phyloP scores from a whole-genome alignment of 2,329 filamentous ascomycete species.

The Ascochyta rabiei region DNA sequence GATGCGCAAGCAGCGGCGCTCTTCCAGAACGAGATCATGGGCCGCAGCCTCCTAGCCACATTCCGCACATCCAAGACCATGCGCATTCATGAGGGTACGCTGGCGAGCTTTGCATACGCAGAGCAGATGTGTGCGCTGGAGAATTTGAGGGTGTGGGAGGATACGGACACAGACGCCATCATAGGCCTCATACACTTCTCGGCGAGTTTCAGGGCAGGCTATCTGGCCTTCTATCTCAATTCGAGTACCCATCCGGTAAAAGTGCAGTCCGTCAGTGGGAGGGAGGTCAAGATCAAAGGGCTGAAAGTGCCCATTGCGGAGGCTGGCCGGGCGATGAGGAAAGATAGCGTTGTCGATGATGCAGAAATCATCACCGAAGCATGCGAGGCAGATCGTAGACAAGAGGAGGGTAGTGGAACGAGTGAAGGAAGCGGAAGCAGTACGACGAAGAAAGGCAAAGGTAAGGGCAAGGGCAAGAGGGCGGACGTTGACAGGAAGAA shows the following conservation, averaged over 20 bases:
- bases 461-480: slow-evolving; percentile 14
- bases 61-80: slow-evolving; percentile 53
- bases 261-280: slow-evolving; percentile 50
- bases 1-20: slow-evolving; percentile 39
- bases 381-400: slow-evolving; percentile 3
- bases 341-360: slow-evolving; percentile 28
- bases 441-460: slow-evolving; percentile 6
- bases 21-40: slow-evolving; percentile 56
- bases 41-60: slow-evolving; percentile 51
- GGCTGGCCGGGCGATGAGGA: slow-evolving; percentile 20
- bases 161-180: slow-evolving; percentile 51
- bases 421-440: not conserved
- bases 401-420: not conserved
- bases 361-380: not conserved
- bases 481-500: slow-evolving; percentile 44
- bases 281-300: slow-evolving; percentile 51
- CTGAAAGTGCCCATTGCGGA: slow-evolving; percentile 45
- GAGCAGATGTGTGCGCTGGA: slow-evolving; percentile 58
- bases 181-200: slow-evolving; percentile 54
- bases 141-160: slow-evolving; percentile 55
- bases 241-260: slow-evolving; percentile 44
- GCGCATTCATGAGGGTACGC: slow-evolving; percentile 52
- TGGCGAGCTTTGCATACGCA: slow-evolving; percentile 51
- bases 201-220: slow-evolving; percentile 52
- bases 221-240: slow-evolving; percentile 55